Conservation (phyloP, 164 flowering plant species). For the Magnolia officinalis region DNA sequence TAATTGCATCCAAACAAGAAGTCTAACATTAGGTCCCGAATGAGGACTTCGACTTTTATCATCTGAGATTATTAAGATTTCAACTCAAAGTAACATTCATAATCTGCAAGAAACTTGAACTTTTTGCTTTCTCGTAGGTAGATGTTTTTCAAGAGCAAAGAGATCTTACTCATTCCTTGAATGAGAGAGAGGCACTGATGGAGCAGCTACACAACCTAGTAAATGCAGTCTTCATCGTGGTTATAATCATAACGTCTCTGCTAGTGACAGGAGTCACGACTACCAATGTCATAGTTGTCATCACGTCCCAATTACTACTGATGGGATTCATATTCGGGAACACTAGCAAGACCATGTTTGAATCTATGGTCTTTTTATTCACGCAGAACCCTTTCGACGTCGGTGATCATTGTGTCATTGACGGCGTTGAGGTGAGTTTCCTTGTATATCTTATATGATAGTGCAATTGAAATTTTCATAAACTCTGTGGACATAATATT, state of each 20-base stretch:
- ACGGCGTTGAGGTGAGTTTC: constrained; percentile 42
- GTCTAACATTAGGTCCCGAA: too few species aligned
- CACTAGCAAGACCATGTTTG: constrained; percentile 48
- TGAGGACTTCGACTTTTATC: too few species aligned
- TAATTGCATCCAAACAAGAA: too few species aligned
- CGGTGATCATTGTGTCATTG: constrained; percentile 59
- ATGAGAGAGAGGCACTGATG: constrained; percentile 59
- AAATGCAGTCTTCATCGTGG: constrained; percentile 25
- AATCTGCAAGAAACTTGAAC: not conserved
- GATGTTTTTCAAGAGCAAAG: constrained; percentile 41
- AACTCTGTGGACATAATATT: too few species aligned
- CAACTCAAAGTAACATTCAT: not conserved
- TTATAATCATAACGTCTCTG: constrained; percentile 34
- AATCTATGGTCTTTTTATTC: constrained; percentile 54
- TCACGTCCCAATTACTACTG: constrained; percentile 41
- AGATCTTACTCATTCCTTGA: constrained; percentile 44
- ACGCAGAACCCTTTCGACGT: constrained; percentile 62
- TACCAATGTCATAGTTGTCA: constrained; percentile 31
- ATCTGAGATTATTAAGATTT: too few species aligned
- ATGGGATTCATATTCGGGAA: constrained; percentile 44
- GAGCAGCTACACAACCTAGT: constrained; percentile 49
- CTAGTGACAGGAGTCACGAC: constrained; percentile 51
- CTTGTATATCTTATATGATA: not conserved
- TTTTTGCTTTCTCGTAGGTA: constrained; percentile 26
- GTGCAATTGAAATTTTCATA: too few species aligned